Evolutionary conservation across 345 rosid genomes (phyloP).

Genomic region (Corchorus capsularis): DNA sequence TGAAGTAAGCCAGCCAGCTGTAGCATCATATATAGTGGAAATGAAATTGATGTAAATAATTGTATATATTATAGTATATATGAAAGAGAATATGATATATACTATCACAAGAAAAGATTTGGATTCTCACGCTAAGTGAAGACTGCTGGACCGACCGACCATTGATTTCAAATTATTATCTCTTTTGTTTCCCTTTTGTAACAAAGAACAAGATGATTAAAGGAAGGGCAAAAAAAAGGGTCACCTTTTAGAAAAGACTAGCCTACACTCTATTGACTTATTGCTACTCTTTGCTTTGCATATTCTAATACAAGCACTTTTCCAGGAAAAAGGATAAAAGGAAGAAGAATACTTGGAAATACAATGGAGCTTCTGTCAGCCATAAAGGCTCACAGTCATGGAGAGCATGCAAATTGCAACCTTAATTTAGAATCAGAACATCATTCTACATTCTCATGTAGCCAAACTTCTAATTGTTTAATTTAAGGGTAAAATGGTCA

Average conservation of each 20-base stretch:
- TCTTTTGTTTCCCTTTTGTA: not conserved
- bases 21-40: not conserved
- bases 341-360: not conserved
- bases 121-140: constrained; percentile 33
- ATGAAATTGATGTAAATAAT: not conserved
- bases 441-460: no score
- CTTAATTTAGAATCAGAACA: not conserved
- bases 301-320: not conserved
- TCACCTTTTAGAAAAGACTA: constrained; percentile 33
- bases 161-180: constrained; percentile 17
- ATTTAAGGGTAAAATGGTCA: no score
- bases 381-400: not conserved
- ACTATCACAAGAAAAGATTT: constrained; percentile 19
- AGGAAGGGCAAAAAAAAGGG: constrained; percentile 5
- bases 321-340: not conserved
- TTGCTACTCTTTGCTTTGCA: not conserved
- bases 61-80: not conserved
- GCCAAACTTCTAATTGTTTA: no score
- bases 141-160: constrained; percentile 41
- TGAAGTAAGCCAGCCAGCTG: constrained; percentile 21
- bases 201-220: not conserved
- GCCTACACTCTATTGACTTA: not conserved
- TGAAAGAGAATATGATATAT: constrained; percentile 15
- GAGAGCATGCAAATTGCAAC: not conserved
- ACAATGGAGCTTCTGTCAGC: not conserved